Evolutionary conservation across 2,329 filamentous ascomycete genomes (phyloP).

Genomic region (Acrocalymma vagum): DNA sequence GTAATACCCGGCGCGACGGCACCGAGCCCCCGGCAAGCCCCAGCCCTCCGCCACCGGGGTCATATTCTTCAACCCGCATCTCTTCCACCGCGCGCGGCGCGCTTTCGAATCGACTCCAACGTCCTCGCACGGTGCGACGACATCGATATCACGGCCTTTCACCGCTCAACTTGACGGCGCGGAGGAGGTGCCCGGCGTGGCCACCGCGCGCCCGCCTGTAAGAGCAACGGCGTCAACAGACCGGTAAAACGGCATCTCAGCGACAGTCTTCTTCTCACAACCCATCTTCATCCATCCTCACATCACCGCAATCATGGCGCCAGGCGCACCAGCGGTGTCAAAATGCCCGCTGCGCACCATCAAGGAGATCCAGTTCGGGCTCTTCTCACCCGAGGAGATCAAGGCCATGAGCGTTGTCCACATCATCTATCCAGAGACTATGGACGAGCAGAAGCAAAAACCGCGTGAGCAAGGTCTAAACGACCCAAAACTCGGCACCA

Average conservation of each 20-base stretch:
- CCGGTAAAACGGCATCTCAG: constrained; percentile 22
- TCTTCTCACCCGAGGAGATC: constrained; percentile 97
- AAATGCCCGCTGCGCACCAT: constrained; percentile 87
- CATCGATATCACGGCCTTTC: constrained; percentile 27
- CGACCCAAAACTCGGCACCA: constrained; percentile 93
- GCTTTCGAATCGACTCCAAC: constrained; percentile 31
- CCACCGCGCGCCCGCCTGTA: constrained; percentile 31
- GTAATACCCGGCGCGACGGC: constrained; percentile 32
- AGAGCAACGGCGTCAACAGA: constrained; percentile 21
- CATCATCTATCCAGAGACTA: constrained; percentile 98
- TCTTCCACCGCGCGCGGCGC: constrained; percentile 43
- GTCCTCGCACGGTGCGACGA: constrained; percentile 17
- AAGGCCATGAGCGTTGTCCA: constrained; percentile 98
- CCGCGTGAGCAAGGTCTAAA: constrained; percentile 93
- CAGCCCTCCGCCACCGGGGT: constrained; percentile 37
- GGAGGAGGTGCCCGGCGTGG: constrained; percentile 39
- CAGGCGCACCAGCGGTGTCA: constrained; percentile 80
- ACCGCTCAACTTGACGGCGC: constrained; percentile 19
- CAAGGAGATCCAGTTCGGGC: constrained; percentile 98
- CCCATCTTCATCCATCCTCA: constrained; percentile 4
- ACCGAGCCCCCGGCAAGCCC: constrained; percentile 35
- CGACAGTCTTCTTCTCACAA: constrained; percentile 13
- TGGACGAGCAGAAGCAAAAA: constrained; percentile 94
- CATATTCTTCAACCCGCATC: constrained; percentile 37
- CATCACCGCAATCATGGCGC: constrained; percentile 69